Evolutionary conservation across 306 rosid species (phyloP), one percentile per base, ranked within the genome.

Genomic region (Potentilla sterilis): DNA sequence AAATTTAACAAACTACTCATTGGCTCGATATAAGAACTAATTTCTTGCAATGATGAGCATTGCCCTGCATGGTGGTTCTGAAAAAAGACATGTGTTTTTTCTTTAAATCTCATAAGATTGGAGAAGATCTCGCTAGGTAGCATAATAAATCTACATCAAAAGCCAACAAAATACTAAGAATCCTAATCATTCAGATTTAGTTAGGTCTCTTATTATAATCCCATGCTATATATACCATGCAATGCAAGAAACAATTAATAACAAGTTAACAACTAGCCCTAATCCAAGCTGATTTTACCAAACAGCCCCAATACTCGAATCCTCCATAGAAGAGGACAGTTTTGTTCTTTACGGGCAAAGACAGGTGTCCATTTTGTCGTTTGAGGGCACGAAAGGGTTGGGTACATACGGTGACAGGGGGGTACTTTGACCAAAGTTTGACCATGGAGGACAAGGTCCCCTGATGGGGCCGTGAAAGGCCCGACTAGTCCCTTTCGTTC

Each of bases 141-240:
- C 40, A 62, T 42, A 43, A 63, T 14, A 82, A 83, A 83, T 83
- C 83, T 71, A 66, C 81, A 72, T 83, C 40, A 83, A 79, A 83
- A 75, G 79, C 57, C 69, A 71, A 66, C 68, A 58, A 66, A 55
- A 68, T 76, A 75, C 49, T 47, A 44, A 74, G 73, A 69, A 16
- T 51, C 72, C 75, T 79, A 75, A 83, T 83, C 83, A 83, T 66
- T 83, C 46, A 76, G 72, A 65, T 78, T 75, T 49, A n/a, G 75
- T 67, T 34, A 37, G 38, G 8, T 5, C 67, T 64, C 54, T 14
- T 68, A 74, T 64, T 70, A 2, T 68, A 74, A 61, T 75, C 75
- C 72, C 81, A 48, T 48, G 75, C 41, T 38, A 74, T 57, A 74
- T 38, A 74, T 57, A 74, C 69, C 69, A 57, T 66, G 40, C 81